These are phyloP conservation scores for Magnolia changhungtana DNA, from an alignment of 164 flowering plant genomes.

Conservation along the genomic window DNA sequence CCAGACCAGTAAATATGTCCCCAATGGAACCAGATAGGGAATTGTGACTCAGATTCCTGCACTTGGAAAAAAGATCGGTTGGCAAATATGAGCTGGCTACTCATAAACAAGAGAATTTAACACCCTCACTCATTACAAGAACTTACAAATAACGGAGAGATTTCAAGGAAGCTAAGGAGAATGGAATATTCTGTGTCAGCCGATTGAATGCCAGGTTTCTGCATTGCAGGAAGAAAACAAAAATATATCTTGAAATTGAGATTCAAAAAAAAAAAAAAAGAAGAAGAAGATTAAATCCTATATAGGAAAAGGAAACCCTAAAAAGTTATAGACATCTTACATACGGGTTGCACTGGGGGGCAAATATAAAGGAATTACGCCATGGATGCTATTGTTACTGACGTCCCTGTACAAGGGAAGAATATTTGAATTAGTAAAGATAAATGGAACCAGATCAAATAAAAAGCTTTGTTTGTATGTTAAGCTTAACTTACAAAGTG, in stretches of 20 bases:
- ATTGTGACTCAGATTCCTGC: conserved; percentile 85
- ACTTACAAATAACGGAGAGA: conserved; percentile 65
- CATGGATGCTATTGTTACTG: conserved; percentile 58
- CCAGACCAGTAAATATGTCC: conserved; percentile 56
- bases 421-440: too few relatives aligned
- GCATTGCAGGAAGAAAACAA: conserved; percentile 15
- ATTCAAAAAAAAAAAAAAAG: background rate
- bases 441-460: too few relatives aligned
- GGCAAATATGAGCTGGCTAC: background rate
- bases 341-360: conserved; percentile 67
- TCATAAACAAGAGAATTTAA: background rate
- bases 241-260: background rate
- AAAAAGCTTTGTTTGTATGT: too few relatives aligned
- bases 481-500: too few relatives aligned
- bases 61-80: conserved; percentile 5
- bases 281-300: background rate
- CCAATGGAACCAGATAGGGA: conserved; percentile 66
- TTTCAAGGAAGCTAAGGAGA: conserved; percentile 40
- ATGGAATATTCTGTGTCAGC: conserved; percentile 49
- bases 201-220: conserved; percentile 73
- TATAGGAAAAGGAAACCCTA: background rate
- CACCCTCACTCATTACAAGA: conserved; percentile 8
- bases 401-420: conserved; percentile 44
- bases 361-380: conserved; percentile 55
- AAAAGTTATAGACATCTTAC: conserved; percentile 33